phyloP scores from a whole-genome alignment of 495 filamentous ascomycete genomes.

The Penicillium ucsense region DNA sequence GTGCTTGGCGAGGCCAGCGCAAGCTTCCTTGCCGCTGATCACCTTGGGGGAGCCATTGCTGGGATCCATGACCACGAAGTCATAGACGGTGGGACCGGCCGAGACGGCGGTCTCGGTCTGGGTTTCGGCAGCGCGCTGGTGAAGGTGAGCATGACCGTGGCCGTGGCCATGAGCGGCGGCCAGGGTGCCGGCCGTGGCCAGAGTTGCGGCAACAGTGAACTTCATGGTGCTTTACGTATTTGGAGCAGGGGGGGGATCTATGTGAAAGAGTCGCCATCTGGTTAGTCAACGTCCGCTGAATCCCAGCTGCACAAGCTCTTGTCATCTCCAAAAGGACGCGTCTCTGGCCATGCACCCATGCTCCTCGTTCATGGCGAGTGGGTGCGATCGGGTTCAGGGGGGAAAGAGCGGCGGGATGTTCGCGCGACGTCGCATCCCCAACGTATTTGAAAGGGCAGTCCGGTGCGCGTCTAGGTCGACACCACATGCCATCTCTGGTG shows the following conservation, averaged over 20 bases:
- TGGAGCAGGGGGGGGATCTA: slow-evolving; percentile 2
- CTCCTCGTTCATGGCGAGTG: too few relatives aligned
- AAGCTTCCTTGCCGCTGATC: slow-evolving; percentile 45
- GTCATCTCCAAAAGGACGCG: too few relatives aligned
- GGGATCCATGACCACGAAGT: slow-evolving; percentile 39
- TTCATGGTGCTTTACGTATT: slow-evolving; percentile 26
- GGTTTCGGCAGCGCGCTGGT: slow-evolving; percentile 26
- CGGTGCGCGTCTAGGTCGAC: too few relatives aligned
- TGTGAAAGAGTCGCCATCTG: neutral
- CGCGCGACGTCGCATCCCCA: too few relatives aligned
- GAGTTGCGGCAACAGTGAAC: slow-evolving; percentile 30
- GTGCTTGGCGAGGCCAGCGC: slow-evolving; percentile 51
- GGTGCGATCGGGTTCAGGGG: too few relatives aligned
- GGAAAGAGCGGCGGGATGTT: too few relatives aligned
- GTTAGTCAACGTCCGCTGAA: too few relatives aligned
- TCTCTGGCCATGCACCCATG: too few relatives aligned
- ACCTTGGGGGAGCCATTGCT: slow-evolving; percentile 15
- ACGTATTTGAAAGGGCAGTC: too few relatives aligned
- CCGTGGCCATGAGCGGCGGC: slow-evolving; percentile 38
- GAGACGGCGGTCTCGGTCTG: slow-evolving; percentile 34
- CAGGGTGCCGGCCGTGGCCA: slow-evolving; percentile 39
- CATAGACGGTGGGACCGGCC: slow-evolving; percentile 50
- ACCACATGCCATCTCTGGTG: too few relatives aligned
- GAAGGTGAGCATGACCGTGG: slow-evolving; percentile 34
- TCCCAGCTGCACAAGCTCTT: too few relatives aligned